A percentile compares a stretch with the other conserved stretches of the same genome.
phyloP scores from a whole-genome alignment of 2,329 filamentous ascomycete genomes.

The Diaporthe longicolla region DNA sequence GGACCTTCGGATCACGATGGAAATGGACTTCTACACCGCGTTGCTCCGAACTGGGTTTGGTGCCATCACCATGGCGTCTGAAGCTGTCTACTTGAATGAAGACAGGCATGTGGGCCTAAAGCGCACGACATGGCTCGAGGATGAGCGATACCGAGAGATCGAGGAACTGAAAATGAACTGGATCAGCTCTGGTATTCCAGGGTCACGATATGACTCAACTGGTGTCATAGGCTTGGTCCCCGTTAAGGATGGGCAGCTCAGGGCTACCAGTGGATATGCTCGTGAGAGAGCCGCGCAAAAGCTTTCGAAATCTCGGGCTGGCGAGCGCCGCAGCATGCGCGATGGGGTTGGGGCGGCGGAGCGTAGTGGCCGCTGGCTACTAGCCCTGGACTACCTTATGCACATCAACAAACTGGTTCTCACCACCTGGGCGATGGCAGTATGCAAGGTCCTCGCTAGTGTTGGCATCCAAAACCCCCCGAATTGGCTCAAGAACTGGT shows the following conservation, averaged over 20 bases:
- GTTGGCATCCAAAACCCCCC: slow-evolving; percentile 75
- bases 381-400: slow-evolving; percentile 81
- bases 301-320: slow-evolving; percentile 60
- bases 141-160: slow-evolving; percentile 84
- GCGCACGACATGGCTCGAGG: slow-evolving; percentile 90
- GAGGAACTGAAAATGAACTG: slow-evolving; percentile 71
- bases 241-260: slow-evolving; percentile 61
- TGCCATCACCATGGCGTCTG: slow-evolving; percentile 91
- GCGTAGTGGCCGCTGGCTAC: slow-evolving; percentile 82
- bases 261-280: slow-evolving; percentile 72
- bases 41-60: slow-evolving; percentile 89
- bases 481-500: slow-evolving; percentile 71
- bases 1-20: slow-evolving; percentile 82
- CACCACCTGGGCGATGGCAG: slow-evolving; percentile 68
- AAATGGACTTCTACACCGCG: slow-evolving; percentile 96
- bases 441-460: slow-evolving; percentile 67
- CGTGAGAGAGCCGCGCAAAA: slow-evolving; percentile 78
- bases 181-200: slow-evolving; percentile 61
- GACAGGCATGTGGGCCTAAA: slow-evolving; percentile 81
- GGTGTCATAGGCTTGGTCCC: slow-evolving; percentile 70
- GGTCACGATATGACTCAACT: slow-evolving; percentile 65
- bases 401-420: slow-evolving; percentile 78
- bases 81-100: slow-evolving; percentile 96
- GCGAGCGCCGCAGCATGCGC: slow-evolving; percentile 59
- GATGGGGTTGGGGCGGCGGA: slow-evolving; percentile 85